Evolutionary conservation across 2,329 filamentous ascomycete genomes (phyloP).

Genomic region (Diaporthe sp.): DNA sequence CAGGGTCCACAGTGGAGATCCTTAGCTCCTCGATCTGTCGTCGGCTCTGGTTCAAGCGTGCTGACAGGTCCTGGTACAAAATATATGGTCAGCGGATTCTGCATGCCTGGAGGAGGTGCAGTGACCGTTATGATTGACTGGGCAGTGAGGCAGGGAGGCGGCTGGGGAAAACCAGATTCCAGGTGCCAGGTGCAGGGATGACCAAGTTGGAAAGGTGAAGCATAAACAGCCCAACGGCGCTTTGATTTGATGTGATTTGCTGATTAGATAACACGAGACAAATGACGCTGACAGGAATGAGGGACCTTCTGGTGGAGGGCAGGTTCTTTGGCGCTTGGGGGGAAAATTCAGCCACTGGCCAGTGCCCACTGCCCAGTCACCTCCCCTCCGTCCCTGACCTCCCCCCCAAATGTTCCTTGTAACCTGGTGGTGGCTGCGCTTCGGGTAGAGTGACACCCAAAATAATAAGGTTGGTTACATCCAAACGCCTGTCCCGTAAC

Average conservation of each 20-base stretch:
- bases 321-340: constrained; percentile 5
- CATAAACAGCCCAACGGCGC: constrained; percentile 23
- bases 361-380: constrained; percentile 2
- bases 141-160: background rate
- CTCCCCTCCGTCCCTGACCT: background rate
- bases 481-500: constrained; percentile 2
- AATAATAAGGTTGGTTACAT: constrained; percentile 26
- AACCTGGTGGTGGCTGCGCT: background rate
- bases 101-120: background rate
- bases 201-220: background rate
- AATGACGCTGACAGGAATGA: constrained; percentile 22
- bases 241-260: constrained; percentile 19
- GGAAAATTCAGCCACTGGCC: constrained; percentile 1
- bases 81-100: background rate
- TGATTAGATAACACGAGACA: constrained; percentile 14
- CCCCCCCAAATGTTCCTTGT: background rate
- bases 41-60: constrained; percentile 6
- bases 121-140: background rate
- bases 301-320: constrained; percentile 9
- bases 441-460: constrained; percentile 21
- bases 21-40: background rate
- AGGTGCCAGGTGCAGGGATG: constrained; percentile 5
- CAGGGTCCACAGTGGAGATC: constrained; percentile 9
- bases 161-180: background rate
- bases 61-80: background rate